phyloP scores from a whole-genome alignment of 495 filamentous ascomycete genomes.

The Hyaloscypha variabilis region DNA sequence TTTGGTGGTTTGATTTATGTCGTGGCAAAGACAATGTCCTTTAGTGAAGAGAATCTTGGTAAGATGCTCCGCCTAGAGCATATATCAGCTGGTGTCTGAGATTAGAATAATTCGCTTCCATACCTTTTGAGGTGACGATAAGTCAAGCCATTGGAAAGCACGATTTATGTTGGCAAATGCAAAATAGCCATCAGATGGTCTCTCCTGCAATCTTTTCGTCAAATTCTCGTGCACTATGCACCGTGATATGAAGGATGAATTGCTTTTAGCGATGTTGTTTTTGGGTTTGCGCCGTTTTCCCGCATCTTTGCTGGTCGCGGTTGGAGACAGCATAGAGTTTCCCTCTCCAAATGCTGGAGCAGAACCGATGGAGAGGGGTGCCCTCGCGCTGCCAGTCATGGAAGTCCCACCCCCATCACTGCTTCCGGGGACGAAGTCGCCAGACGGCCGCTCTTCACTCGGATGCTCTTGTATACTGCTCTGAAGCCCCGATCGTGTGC shows the following conservation, averaged over 20 bases:
- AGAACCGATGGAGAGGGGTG: conserved; percentile 35
- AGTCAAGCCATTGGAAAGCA: conserved; percentile 75
- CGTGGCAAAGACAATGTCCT: conserved; percentile 92
- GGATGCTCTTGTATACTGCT: conserved; percentile 62
- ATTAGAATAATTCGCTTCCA: conserved; percentile 12
- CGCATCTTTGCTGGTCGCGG: conserved; percentile 65
- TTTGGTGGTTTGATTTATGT: conserved; percentile 85
- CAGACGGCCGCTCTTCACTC: conserved; percentile 62
- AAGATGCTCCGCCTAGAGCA: conserved; percentile 71
- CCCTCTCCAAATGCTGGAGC: conserved; percentile 85
- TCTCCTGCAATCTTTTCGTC: conserved; percentile 76
- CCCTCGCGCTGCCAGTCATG: conserved; percentile 28
- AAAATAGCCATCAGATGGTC: conserved; percentile 75
- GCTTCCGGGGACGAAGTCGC: conserved; percentile 44
- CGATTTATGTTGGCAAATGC: conserved; percentile 94
- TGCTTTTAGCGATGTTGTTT: conserved; percentile 96
- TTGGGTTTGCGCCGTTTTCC: conserved; percentile 88
- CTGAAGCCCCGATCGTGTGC: conserved; percentile 41
- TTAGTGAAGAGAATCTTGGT: conserved; percentile 97
- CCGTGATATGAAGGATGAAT: conserved; percentile 93
- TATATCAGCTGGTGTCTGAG: neutral
- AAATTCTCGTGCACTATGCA: conserved; percentile 89
- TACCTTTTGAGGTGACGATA: conserved; percentile 60
- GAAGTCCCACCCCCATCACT: conserved; percentile 35
- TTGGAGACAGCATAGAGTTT: conserved; percentile 64